Base-by-base conservation (phyloP, 495 filamentous ascomycete genomes). In the Tuber indicum region DNA sequence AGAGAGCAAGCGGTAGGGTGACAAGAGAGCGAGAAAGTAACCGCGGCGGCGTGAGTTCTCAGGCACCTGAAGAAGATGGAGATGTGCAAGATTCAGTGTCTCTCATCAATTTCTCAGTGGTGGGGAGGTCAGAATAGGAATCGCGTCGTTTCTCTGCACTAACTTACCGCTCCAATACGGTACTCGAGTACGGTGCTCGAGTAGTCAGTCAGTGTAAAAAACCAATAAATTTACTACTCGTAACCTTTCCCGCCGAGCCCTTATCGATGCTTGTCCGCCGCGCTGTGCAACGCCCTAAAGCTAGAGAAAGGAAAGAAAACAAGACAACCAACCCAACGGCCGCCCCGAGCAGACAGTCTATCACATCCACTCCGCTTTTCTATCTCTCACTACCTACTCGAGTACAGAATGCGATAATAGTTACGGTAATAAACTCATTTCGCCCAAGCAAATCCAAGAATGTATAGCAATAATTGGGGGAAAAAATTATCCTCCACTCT, bases 121-220 rank as follows among this genome's bases (percentile, higher is more conserved):
- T 36, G 58, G 58, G 58, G 58, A 66, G 12, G 58, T 66, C 26
- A 14, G 58, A 66, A 66, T 66, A 66, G 32, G 58, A 66, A 66
- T 36, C 26, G 58, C 58, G 26, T 19, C 16, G 9, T 66, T 66
- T 36, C 32, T 66, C 16, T 36, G 26, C 58, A 66, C 26, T 26
- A 66, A 62, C n/a, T 16, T 62, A 62, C 52, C 52, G 52, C 52
- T 62, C 46, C 46, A n/a, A 58, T 58, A n/a, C n/a, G n/a, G n/a
- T n/a, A 32, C 32, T 32, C 32, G 32, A 32, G 32, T 32, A 32
- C 32, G 32, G 32, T 32, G 7, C 46, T 23, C 19, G 12, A 46
- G 23, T n/a, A 66, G 26, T 66, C 58, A 66, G 58, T 36, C 58
- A 36, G 58, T 66, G 58, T 19, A 36, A 66, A 36, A 36, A 66